Percentiles rank a stretch among this genome's conserved stretches.
These are phyloP conservation scores for Excoecaria agallocha DNA, from an alignment of 345 rosid genomes.

Conservation along the genomic window DNA sequence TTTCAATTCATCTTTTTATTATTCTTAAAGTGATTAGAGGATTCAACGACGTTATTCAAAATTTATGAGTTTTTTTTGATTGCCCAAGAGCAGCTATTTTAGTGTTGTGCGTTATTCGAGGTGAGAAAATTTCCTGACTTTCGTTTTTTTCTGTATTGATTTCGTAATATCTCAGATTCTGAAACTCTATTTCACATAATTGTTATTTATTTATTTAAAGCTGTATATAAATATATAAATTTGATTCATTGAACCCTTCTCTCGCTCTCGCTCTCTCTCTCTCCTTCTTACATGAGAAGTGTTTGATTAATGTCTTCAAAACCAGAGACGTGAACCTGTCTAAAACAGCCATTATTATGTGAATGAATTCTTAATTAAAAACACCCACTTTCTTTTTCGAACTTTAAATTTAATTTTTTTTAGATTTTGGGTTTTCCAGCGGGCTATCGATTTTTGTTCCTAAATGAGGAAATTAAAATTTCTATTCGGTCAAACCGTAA, in stretches of 20 bases:
- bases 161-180: too few relatives aligned
- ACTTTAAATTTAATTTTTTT: constrained; percentile 1
- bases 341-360: constrained; percentile 22
- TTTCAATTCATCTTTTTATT: too few relatives aligned
- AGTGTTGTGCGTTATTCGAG: background rate
- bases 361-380: constrained; percentile 25
- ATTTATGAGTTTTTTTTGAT: background rate
- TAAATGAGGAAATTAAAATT: constrained; percentile 11
- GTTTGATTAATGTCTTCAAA: constrained; percentile 22
- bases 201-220: too few relatives aligned
- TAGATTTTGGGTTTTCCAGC: background rate
- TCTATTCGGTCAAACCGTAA: constrained; percentile 28
- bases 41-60: too few relatives aligned
- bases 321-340: constrained; percentile 40
- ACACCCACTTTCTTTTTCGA: constrained; percentile 7
- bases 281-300: background rate
- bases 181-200: too few relatives aligned
- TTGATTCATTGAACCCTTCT: constrained; percentile 20
- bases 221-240: background rate
- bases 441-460: constrained; percentile 22
- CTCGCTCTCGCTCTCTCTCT: background rate
- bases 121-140: background rate
- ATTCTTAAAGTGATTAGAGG: too few relatives aligned
- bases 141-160: background rate
- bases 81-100: background rate